A percentile compares a stretch with the other conserved stretches of the same genome.
These are phyloP conservation scores for Geosmithia flava DNA, from an alignment of 2,329 filamentous ascomycete species.

Conservation along the genomic window DNA sequence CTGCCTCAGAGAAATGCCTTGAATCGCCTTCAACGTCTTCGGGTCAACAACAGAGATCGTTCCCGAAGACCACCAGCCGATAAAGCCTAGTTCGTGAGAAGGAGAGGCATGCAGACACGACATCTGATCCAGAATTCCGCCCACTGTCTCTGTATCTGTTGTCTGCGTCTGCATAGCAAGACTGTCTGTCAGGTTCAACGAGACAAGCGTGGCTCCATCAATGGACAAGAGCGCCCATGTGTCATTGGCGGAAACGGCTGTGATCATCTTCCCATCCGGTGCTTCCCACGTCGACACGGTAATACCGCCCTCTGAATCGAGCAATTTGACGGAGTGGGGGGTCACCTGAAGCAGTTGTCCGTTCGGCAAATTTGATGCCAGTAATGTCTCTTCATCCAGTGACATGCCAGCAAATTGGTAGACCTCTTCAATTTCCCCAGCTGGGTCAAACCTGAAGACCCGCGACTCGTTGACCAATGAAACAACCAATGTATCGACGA, in stretches of 20 bases:
- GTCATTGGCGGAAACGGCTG: slow-evolving; percentile 63
- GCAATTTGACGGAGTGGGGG: slow-evolving; percentile 44
- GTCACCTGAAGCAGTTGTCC: slow-evolving; percentile 68
- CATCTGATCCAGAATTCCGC: slow-evolving; percentile 49
- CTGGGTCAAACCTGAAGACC: slow-evolving; percentile 61
- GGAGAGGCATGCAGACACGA: slow-evolving; percentile 67
- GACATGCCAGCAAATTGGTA: slow-evolving; percentile 61
- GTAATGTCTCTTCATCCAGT: slow-evolving; percentile 59
- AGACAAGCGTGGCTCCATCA: slow-evolving; percentile 60
- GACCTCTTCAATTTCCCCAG: slow-evolving; percentile 77
- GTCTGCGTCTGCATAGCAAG: slow-evolving; percentile 47
- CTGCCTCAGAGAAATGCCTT: slow-evolving; percentile 48
- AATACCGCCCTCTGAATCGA: slow-evolving; percentile 45
- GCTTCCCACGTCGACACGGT: slow-evolving; percentile 46
- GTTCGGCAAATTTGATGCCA: slow-evolving; percentile 52
- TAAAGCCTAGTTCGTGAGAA: slow-evolving; percentile 48
- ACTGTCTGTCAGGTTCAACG: slow-evolving; percentile 49
- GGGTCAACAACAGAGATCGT: slow-evolving; percentile 64
- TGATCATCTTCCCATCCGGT: slow-evolving; percentile 46
- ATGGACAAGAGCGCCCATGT: slow-evolving; percentile 61
- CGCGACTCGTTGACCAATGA: slow-evolving; percentile 78
- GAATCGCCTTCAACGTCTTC: slow-evolving; percentile 49
- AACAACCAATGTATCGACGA: slow-evolving; percentile 60
- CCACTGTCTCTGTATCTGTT: slow-evolving; percentile 36
- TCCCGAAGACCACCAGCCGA: slow-evolving; percentile 82